Base-by-base conservation (phyloP, 2,329 filamentous ascomycete species). In the Fusarium albidum region DNA sequence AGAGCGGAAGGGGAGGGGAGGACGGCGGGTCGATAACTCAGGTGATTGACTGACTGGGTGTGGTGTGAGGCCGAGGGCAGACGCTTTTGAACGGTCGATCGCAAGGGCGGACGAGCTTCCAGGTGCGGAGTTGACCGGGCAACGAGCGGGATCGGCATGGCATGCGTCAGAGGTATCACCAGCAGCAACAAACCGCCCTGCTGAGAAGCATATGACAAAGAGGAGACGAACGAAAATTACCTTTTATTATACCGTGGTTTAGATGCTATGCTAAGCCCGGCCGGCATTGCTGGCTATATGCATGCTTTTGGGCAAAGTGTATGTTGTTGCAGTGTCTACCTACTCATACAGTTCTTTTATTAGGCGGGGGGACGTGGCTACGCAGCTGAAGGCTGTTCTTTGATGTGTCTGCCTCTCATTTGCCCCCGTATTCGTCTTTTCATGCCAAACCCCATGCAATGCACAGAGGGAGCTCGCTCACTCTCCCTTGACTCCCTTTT, bases 401-500 rank as follows among this genome's bases (percentile, higher is more conserved):
- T 49, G 56, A 68, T 67, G 66, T 68, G 66, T 66, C 57, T 62
- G 47, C 31, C 50, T 62, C 59, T 61, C 54, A 68, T 68, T 68
- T 68, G 66, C 49, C 52, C 57, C 38, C 34, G 37, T 42, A 29
- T 27, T 15, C 29, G 11, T 38, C 31, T 34, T 34, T 34, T 14
- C 17, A 33, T 31, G 49, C 51, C 47, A 43, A 17, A 26, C 21
- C n/a, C 44, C 59, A 46, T 8, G 28, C 44, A 61, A 46, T 8
- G 28, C 25, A 14, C 33, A 38, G n/a, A n/a, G 47, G 17, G 21
- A 15, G 29, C 31, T 29, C n/a, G 37, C 25, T 53, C 66, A 75
- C 52, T 76, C 72, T 39, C 73, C 74, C 60, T 75, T 75, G 53
- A 69, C 66, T 37, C 67, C 68, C 46, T 69, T 73, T 63, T 73